Percentiles rank a stretch among this genome's conserved stretches.
These are phyloP conservation scores for Laguncularia racemosa DNA, from an alignment of 345 rosid species.

Conservation along the genomic window DNA sequence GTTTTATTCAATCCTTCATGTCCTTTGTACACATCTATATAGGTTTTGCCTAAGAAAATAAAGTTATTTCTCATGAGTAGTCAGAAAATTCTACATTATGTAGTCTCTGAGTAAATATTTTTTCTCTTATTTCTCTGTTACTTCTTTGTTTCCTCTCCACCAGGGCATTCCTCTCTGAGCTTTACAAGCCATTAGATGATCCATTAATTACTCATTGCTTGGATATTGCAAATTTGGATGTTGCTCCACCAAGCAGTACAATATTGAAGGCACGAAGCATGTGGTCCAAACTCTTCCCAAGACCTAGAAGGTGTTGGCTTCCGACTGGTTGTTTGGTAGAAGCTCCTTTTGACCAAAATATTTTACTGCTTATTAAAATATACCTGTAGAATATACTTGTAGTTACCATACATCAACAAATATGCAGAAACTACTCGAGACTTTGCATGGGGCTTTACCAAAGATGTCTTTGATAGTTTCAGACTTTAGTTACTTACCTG, in stretches of 20 bases:
- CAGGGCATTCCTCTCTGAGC: slow-evolving; percentile 58
- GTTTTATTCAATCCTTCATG: too few species aligned
- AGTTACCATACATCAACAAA: neutral
- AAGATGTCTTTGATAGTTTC: slow-evolving; percentile 96
- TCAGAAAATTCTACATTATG: too few species aligned
- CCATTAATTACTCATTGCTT: slow-evolving; percentile 60
- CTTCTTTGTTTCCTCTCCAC: neutral
- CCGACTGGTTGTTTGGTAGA: slow-evolving; percentile 96
- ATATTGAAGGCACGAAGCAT: slow-evolving; percentile 31
- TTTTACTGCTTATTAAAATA: neutral
- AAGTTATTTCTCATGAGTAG: too few species aligned
- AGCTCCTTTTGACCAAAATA: slow-evolving; percentile 3
- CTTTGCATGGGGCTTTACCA: slow-evolving; percentile 72
- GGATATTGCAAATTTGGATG: slow-evolving; percentile 52
- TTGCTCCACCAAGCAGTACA: slow-evolving; percentile 19
- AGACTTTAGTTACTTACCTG: slow-evolving; percentile 94
- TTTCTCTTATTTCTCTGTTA: too few species aligned
- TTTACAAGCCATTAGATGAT: slow-evolving; percentile 69
- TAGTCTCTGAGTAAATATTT: too few species aligned
- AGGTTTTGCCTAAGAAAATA: too few species aligned
- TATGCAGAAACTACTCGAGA: slow-evolving; percentile 76
- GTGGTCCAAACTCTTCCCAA: slow-evolving; percentile 80
- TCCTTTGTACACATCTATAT: too few species aligned
- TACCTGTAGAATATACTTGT: neutral
- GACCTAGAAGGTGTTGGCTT: slow-evolving; percentile 88